phyloP scores from a whole-genome alignment of 768 basidiomycete genomes.

The Calvatia gigantea region DNA sequence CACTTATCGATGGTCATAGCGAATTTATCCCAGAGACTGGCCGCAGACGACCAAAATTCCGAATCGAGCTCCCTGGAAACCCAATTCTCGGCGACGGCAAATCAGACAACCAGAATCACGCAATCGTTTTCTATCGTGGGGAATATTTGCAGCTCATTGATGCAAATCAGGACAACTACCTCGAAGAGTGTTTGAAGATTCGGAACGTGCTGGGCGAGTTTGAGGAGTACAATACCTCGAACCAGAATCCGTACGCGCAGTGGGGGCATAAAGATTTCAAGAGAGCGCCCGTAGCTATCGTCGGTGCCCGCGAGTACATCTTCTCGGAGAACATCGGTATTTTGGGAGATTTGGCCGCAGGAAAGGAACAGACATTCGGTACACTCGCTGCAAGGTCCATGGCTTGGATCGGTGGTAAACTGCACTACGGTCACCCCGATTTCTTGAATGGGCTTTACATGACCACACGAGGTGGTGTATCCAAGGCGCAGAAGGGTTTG shows the following conservation, averaged over 20 bases:
- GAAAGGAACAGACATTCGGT: conserved; percentile 99
- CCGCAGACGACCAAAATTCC: conserved; percentile 91
- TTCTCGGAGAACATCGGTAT: conserved; percentile 99
- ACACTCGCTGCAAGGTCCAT: conserved; percentile 93
- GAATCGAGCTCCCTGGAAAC: conserved; percentile 97
- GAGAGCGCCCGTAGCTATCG: conserved; percentile 88
- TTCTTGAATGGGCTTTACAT: conserved; percentile 98
- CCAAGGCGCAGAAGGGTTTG: conserved; percentile 99
- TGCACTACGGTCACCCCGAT: conserved; percentile 99
- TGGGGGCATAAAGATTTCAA: conserved; percentile 89
- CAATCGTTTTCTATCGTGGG: conserved; percentile 98
- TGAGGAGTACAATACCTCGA: conserved; percentile 85
- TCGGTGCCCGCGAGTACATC: conserved; percentile 99
- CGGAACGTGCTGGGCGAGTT: conserved; percentile 98
- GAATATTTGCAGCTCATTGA: conserved; percentile 99
- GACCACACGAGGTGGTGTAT: conserved; percentile 97
- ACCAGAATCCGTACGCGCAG: conserved; percentile 88
- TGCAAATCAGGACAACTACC: conserved; percentile 99
- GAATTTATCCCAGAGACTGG: conserved; percentile 91
- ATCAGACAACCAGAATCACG: conserved; percentile 99
- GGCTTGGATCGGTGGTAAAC: conserved; percentile 97
- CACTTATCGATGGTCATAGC: conserved; percentile 96
- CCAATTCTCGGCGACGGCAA: conserved; percentile 99
- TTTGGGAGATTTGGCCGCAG: conserved; percentile 95
- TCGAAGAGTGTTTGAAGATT: conserved; percentile 99